Evolutionary conservation across 225 moss, liverwort and hornwort genomes (phyloP).

Genomic region (Neckera pumila): DNA sequence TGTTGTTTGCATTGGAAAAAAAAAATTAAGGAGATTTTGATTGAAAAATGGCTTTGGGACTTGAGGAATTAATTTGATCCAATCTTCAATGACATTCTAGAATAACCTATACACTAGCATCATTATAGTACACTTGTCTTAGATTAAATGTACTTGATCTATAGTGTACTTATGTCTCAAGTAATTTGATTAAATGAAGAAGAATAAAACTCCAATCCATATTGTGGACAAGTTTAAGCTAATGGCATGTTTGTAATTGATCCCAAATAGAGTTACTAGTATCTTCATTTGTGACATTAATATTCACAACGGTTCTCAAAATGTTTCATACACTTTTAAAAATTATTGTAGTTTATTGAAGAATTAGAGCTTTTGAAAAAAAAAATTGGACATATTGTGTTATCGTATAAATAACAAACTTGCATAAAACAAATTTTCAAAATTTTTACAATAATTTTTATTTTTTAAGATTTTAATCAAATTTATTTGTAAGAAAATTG

Average conservation of each 20-base stretch:
- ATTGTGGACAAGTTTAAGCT: not conserved
- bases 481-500: not conserved
- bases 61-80: not conserved
- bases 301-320: not conserved
- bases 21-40: no score
- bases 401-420: not conserved
- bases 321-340: accelerated
- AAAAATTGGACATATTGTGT: not conserved
- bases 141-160: not conserved
- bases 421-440: not conserved
- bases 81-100: not conserved
- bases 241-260: not conserved
- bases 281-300: not conserved
- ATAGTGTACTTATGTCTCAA: not conserved
- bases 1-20: not conserved
- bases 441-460: no score
- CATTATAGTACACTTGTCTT: not conserved
- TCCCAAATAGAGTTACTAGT: not conserved
- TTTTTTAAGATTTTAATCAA: not conserved
- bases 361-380: not conserved
- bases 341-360: not conserved
- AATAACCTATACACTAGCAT: not conserved
- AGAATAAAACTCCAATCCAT: not conserved
- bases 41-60: accelerated
- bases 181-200: accelerated